Base-by-base conservation (phyloP, 371 early-diverging fungal species). In the Zancudomyces culisetae region DNA sequence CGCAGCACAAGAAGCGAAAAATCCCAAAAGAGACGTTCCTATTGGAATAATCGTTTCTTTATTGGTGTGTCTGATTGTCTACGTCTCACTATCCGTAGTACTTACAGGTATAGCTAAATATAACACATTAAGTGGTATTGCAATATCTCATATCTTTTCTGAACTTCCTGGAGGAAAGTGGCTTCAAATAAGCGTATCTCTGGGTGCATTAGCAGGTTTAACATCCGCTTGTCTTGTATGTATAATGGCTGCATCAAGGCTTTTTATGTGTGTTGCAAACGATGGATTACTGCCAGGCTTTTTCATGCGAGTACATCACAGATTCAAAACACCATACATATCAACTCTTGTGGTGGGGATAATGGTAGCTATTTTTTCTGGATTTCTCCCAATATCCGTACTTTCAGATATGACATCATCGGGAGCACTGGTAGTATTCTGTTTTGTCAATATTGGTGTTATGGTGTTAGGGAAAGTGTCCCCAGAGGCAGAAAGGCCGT, bases 11-110 rank as follows among this genome's bases (percentile, higher is more conserved):
- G 90, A 89, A 67, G 69, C 81, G 28, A 73, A 71, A 53, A 77
- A 80, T 27, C 88, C 90, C 18, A 71, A 75, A 29, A 72, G 81
- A 20, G 85, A 87, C 60, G 57, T 89, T 43, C 88, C 90, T n/a
- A 76, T 89, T 39, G 88, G 85, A 45, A 85, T 89, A 53, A 62
- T 81, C 51, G 75, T 71, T 26, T 80, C 83, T 21, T 68, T 87
- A 35, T 18, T 59, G 13, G 73, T 87, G 47, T 78, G 80, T 54
- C 81, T 85, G 1, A 60, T 71, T 2, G 69, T 85, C 3, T 89
- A 89, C 53, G 65, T 86, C 27, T 74, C 70, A 10, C 65, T 73
- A 22, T 61, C 74, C 49, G 70, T 78, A 0, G 75, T 83, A 49
- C 66, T 86, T 62, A 76, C 78, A 3, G 89, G 89, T 21, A 69